Percentiles rank a stretch among this genome's conserved stretches.
These are phyloP conservation scores for Boletus mariae DNA, from an alignment of 1,284 basidiomycete species.

Conservation along the genomic window DNA sequence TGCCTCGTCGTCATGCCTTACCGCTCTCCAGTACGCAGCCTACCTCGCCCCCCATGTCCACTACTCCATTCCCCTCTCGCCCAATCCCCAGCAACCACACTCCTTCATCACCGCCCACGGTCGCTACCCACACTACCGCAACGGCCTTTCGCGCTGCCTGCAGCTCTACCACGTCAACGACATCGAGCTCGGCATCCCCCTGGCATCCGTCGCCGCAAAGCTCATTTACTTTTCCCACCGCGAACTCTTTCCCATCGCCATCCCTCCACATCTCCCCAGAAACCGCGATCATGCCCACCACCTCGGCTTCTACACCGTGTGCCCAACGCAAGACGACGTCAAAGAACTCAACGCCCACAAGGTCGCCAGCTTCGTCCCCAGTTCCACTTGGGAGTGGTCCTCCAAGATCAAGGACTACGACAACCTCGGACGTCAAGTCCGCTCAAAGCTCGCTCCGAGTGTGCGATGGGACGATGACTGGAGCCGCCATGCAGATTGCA, in stretches of 20 bases:
- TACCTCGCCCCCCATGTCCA: slow-evolving; percentile 60
- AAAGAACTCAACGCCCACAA: slow-evolving; percentile 50
- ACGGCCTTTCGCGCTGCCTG: slow-evolving; percentile 27
- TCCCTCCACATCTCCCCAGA: slow-evolving; percentile 45
- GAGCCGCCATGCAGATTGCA: slow-evolving; percentile 52
- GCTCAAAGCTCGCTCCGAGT: slow-evolving; percentile 36
- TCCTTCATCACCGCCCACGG: slow-evolving; percentile 52
- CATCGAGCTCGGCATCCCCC: slow-evolving; percentile 43
- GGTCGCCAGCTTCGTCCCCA: slow-evolving; percentile 22
- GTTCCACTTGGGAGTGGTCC: slow-evolving; percentile 39
- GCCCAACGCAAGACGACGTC: slow-evolving; percentile 58
- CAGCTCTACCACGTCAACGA: slow-evolving; percentile 40
- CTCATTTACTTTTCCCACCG: slow-evolving; percentile 59
- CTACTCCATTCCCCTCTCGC: slow-evolving; percentile 48
- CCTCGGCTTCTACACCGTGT: slow-evolving; percentile 26
- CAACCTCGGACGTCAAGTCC: slow-evolving; percentile 20
- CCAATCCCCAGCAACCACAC: slow-evolving; percentile 25
- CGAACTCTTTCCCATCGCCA: slow-evolving; percentile 45
- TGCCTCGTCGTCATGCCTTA: slow-evolving; percentile 4
- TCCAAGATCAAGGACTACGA: slow-evolving; percentile 33
- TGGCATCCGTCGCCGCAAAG: slow-evolving; percentile 54
- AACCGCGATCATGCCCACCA: slow-evolving; percentile 42
- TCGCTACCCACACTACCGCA: slow-evolving; percentile 53
- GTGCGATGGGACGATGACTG: slow-evolving; percentile 57
- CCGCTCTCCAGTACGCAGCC: slow-evolving; percentile 44